Base-by-base conservation (phyloP, 257 asterid genomes). In the Solanum chmielewskii region DNA sequence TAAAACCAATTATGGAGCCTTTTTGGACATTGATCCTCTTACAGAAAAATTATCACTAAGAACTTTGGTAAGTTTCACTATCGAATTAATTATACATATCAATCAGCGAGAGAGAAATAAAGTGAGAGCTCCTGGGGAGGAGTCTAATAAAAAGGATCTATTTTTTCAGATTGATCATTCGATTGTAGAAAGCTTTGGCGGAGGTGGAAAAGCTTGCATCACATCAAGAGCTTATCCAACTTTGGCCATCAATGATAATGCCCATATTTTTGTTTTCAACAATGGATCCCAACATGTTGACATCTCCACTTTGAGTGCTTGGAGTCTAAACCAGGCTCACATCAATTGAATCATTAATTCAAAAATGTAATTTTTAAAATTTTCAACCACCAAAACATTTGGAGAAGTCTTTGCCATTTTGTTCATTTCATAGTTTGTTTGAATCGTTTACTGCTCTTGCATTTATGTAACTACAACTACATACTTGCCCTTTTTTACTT, bases 11-110 rank as follows among this genome's bases (percentile, higher is more conserved):
- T 92, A 90, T 47, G 96, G 94, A 41, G 87, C 92, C 70, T 90
- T 91, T 90, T 87, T 93, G 81, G 92, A 91, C 66, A 90, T 90
- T 21, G 92, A 93, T 90, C 93, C 92, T 71, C 66, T 62, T 39
- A 88, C 44, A 7, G 78, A 90, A 21, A 90, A 84, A 25, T 90
- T 92, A 35, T 91, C 94, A 39, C 87, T 91, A 18, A 87, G 95
- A 70, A 92, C 92, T 21, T 85, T 92, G 92, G 95, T 91, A 78
- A 78, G 84, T n/a, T n/a, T n/a, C 33, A 76, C n/a, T 76, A 14
- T 25, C 83, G n/a, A 42, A 76, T 12, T 11, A 33, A 33, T 33
- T 33, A 33, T 33, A 33, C 35, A 33, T 33, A 33, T 33, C 35
- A 33, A 33, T 33, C 35, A 33, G 1, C 35, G 5, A 33, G 35